Percentiles rank a stretch among this genome's conserved stretches.
Evolutionary conservation across 1,139 yeast species (phyloP).

Genomic region (Diutina mesorugosa): DNA sequence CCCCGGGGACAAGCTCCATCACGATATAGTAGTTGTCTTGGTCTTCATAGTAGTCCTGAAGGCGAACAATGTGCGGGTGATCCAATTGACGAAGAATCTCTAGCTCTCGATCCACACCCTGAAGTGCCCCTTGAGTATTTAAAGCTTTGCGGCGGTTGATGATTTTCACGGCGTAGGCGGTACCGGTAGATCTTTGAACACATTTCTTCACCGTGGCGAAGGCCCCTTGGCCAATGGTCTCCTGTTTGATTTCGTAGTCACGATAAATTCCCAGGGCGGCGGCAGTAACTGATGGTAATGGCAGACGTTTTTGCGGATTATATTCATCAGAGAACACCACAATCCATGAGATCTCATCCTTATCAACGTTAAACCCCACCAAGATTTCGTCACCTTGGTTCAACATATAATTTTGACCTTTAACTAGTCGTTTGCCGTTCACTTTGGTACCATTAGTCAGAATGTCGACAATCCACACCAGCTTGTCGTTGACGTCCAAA

Average conservation of each 20-base stretch:
- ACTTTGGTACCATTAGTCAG: slow-evolving; percentile 89
- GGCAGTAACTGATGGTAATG: neutral
- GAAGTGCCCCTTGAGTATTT: slow-evolving; percentile 48
- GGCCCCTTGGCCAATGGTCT: slow-evolving; percentile 90
- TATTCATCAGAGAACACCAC: slow-evolving; percentile 43
- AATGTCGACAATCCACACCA: slow-evolving; percentile 53
- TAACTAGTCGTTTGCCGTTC: slow-evolving; percentile 60
- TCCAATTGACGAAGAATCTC: slow-evolving; percentile 63
- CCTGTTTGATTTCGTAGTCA: slow-evolving; percentile 69
- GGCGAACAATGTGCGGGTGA: slow-evolving; percentile 74
- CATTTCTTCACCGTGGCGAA: slow-evolving; percentile 93
- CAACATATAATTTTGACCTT: slow-evolving; percentile 69
- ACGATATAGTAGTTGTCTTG: slow-evolving; percentile 68
- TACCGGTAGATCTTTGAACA: slow-evolving; percentile 72
- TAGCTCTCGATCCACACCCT: slow-evolving; percentile 75
- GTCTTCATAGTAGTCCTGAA: slow-evolving; percentile 81
- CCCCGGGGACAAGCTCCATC: slow-evolving; percentile 93
- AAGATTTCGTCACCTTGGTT: slow-evolving; percentile 89
- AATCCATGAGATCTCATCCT: slow-evolving; percentile 57
- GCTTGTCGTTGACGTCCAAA: slow-evolving; percentile 39
- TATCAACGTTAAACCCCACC: slow-evolving; percentile 74
- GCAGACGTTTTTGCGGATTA: slow-evolving; percentile 18
- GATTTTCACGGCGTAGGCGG: slow-evolving; percentile 80
- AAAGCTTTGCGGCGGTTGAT: slow-evolving; percentile 71
- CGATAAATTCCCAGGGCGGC: slow-evolving; percentile 40